Conservation (phyloP, 1,284 basidiomycete species). For the Tremellales sp. region DNA sequence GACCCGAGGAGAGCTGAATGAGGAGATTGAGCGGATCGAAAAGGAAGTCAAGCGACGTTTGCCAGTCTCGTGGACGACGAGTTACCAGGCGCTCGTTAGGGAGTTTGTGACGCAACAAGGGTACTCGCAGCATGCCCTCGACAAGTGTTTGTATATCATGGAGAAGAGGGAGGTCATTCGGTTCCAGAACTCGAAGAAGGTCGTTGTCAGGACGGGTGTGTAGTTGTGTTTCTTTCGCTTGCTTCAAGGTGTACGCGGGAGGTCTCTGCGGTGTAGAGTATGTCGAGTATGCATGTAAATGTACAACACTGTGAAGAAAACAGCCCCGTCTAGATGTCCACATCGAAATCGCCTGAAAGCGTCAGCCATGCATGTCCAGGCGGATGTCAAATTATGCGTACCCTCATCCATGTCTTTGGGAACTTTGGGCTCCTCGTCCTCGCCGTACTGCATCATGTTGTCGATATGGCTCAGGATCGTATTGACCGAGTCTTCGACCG, state of each 20-base stretch:
- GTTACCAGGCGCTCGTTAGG: slow-evolving; percentile 86
- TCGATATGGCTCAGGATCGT: slow-evolving; percentile 92
- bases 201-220: slow-evolving; percentile 41
- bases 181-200: slow-evolving; percentile 68
- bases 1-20: slow-evolving; percentile 85
- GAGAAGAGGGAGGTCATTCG: slow-evolving; percentile 93
- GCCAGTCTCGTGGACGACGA: slow-evolving; percentile 95
- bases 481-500: slow-evolving; percentile 83
- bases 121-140: slow-evolving; percentile 85
- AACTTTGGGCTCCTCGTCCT: slow-evolving; percentile 86
- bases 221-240: slow-evolving; percentile 10
- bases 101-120: slow-evolving; percentile 95
- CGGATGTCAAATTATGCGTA: slow-evolving; percentile 46
- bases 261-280: no score
- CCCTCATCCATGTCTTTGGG: slow-evolving; percentile 85
- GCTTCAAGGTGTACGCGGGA: background rate
- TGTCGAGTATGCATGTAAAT: background rate
- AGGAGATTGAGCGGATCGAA: slow-evolving; percentile 90
- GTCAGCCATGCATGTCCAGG: background rate
- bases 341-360: background rate
- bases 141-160: slow-evolving; percentile 83
- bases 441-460: slow-evolving; percentile 94
- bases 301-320: background rate
- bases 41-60: slow-evolving; percentile 81
- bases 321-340: background rate